Evolutionary conservation across 805 yeast genomes (phyloP), one percentile per base, ranked within the genome.

Genomic region (Wickerhamiella alocasiicola): DNA sequence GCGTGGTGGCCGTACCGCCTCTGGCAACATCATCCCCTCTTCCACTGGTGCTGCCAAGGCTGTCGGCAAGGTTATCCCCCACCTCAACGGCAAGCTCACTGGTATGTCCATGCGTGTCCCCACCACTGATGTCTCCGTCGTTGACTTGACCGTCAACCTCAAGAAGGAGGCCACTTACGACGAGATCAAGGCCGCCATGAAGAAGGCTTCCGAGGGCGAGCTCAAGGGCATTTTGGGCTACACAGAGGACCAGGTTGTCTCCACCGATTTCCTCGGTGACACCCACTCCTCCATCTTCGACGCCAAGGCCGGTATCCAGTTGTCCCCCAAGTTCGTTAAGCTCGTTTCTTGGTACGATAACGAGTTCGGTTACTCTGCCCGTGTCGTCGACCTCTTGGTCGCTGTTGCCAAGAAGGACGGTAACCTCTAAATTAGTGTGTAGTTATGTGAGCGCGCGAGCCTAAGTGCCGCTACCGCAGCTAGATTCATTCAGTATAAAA

Each of bases 31-130:
- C 65, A 84, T 84, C 55, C 95, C 95, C 61, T 82, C 94, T 30
- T 81, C 94, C 49, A 84, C 95, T 50, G 95, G 95, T 77, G 95
- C 95, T 58, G 95, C 95, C 60, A 84, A 84, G 78, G 94, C 94
- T 52, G 95, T 84, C 56, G 94, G 94, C 65, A 82, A 82, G 76
- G 94, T 84, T 56, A 78, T 84, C 58, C 95, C 95, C 52, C 78
- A 71, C 58, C 74, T 84, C 59, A 78, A 79, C 68, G 95, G 95
- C 61, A 83, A 82, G 72, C 78, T 84, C 65, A 84, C 95, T 53
- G 95, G 95, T 72, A 72, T 83, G 76, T 77, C 94, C 49, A 70
- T 84, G 68, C 81, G 95, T 71, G 94, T 84, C 49, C 95, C 95
- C 65, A 84, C 95, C 62, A 75, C 75, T 52, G 94, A 84, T 62